Conservation (phyloP, 2,329 filamentous ascomycete species). For the Phialophora tarda region DNA sequence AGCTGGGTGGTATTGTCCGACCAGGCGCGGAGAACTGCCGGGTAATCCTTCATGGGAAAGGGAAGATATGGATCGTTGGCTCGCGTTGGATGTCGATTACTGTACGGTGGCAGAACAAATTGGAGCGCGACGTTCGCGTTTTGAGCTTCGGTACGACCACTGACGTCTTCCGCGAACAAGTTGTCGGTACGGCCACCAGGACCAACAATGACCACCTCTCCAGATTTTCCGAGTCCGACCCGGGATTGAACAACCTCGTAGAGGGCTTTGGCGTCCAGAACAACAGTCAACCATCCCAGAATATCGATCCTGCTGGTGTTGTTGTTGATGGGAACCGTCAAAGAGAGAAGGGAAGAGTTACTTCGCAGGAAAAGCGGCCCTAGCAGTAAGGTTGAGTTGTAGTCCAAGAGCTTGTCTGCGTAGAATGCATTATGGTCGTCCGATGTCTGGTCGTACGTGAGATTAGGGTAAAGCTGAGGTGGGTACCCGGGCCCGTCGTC, state of each 20-base stretch:
- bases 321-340: slow-evolving; percentile 74
- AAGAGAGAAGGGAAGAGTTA: slow-evolving; percentile 74
- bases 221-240: slow-evolving; percentile 69
- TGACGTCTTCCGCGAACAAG: slow-evolving; percentile 54
- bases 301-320: slow-evolving; percentile 69
- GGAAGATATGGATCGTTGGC: slow-evolving; percentile 47
- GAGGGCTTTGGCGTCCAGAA: slow-evolving; percentile 68
- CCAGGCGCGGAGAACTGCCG: slow-evolving; percentile 66
- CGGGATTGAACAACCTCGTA: slow-evolving; percentile 62
- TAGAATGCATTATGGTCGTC: slow-evolving; percentile 46
- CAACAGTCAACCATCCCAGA: slow-evolving; percentile 79
- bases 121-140: slow-evolving; percentile 58
- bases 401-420: slow-evolving; percentile 51
- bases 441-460: slow-evolving; percentile 63
- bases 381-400: slow-evolving; percentile 66
- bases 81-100: slow-evolving; percentile 35
- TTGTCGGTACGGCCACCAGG: slow-evolving; percentile 68
- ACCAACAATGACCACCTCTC: slow-evolving; percentile 72
- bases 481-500: slow-evolving; percentile 71
- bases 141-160: slow-evolving; percentile 6
- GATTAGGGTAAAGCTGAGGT: slow-evolving; percentile 73
- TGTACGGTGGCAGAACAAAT: slow-evolving; percentile 65
- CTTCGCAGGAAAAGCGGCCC: slow-evolving; percentile 76
- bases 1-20: slow-evolving; percentile 53
- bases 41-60: slow-evolving; percentile 67